Evolutionary conservation across 257 asterid genomes (phyloP), one percentile per base, ranked within the genome.

Genomic region (Penstemon barbatus): DNA sequence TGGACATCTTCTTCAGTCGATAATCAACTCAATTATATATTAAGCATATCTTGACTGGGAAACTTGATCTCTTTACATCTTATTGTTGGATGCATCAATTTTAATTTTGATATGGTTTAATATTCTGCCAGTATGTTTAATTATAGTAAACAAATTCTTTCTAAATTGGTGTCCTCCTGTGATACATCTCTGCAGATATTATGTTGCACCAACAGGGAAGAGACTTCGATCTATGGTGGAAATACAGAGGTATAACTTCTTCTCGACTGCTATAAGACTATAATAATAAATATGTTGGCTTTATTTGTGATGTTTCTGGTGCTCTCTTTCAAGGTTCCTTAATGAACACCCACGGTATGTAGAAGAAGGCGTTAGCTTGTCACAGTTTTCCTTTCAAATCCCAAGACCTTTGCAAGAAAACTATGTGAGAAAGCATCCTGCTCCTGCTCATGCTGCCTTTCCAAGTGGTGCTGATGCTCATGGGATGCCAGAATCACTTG

Each of bases 341-440:
- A 63, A 72, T 45, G 85, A 88, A 56, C 79, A 86, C 71, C 88
- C 92, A 4, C 86, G 82, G 76, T 81, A 76, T 66, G 46, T 19
- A 37, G 78, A 75, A 43, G 75, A 80, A 61, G 90, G 90, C 6
- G 80, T 88, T 52, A 64, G 61, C 7, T 37, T 76, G 80, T 76
- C 89, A 5, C 82, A 70, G 56, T 88, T 93, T 76, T 93, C 97
- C 79, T 90, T 93, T 72, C 89, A 85, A 76, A 87, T 76, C 61
- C 99, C 98, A 51, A 86, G 78, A 74, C 97, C 88, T 37, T 75
- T 90, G 80, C 88, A 81, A 48, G 87, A 85, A 8, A 75, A 84
- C 74, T 86, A 89, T 83, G 87, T 80, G 36, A 79, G 74, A 69
- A 93, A 80, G 77, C 95, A 83, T 57, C 81, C 90, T 6, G 58